These are phyloP conservation scores for Eurotiales sp. DNA, from an alignment of 2,329 filamentous ascomycete genomes.

Conservation along the genomic window DNA sequence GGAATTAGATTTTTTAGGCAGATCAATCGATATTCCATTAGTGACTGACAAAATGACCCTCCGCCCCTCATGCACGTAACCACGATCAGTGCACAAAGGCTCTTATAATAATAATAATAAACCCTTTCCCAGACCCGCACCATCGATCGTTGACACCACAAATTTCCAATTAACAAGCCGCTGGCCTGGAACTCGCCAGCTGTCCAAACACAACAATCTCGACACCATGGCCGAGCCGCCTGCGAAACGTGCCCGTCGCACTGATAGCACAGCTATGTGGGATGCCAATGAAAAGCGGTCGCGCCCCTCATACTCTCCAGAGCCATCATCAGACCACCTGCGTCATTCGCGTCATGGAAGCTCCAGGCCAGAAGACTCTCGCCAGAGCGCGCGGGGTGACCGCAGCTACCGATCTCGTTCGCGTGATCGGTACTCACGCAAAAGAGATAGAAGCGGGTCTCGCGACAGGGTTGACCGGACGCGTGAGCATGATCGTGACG, in stretches of 20 bases:
- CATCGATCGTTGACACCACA: neutral
- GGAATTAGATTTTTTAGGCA: neutral
- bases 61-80: neutral
- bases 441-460: conserved; percentile 43
- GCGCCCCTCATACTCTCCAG: conserved; percentile 25
- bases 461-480: conserved; percentile 30
- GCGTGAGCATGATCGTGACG: conserved; percentile 24
- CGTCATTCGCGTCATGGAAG: conserved; percentile 38
- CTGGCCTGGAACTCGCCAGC: neutral
- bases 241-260: conserved; percentile 48
- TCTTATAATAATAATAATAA: neutral
- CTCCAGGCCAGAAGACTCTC: conserved; percentile 10
- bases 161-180: neutral
- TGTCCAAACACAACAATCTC: conserved; percentile 16
- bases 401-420: conserved; percentile 38
- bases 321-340: conserved; percentile 27
- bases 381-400: conserved; percentile 40
- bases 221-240: conserved; percentile 57
- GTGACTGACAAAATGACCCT: too few species aligned
- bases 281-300: conserved; percentile 42
- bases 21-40: too few species aligned
- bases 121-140: neutral
- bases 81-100: neutral
- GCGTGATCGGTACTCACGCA: conserved; percentile 36
- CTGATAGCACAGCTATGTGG: conserved; percentile 62